Evolutionary conservation across 73 alveolate species (phyloP).

Genomic region (Urostyla sp.): DNA sequence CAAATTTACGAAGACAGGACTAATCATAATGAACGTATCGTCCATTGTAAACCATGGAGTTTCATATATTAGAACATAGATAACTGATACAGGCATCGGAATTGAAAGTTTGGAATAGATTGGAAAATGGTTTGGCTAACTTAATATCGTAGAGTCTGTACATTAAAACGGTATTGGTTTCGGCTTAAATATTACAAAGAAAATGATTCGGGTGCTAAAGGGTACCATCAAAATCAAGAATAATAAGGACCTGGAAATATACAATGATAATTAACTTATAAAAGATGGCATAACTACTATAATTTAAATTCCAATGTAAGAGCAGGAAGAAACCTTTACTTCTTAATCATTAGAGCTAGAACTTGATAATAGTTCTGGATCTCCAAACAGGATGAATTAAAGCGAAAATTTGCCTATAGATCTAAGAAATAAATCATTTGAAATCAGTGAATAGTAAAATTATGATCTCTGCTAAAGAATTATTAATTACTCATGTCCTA

Average conservation of each 20-base stretch:
- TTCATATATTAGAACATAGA: background rate
- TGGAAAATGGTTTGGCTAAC: conserved; percentile 29
- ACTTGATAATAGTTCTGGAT: background rate
- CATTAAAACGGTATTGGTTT: conserved; percentile 41
- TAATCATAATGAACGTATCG: conserved; percentile 10
- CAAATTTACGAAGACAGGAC: conserved; percentile 51
- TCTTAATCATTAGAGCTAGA: background rate
- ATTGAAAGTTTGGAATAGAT: background rate
- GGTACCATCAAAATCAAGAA: conserved; percentile 24
- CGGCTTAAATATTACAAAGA: conserved; percentile 45
- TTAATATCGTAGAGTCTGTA: conserved; percentile 11
- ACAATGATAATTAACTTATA: no score
- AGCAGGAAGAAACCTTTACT: no score
- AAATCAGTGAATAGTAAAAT: no score
- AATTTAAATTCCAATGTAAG: no score
- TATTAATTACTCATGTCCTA: no score
- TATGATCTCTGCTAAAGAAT: no score
- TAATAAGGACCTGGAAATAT: background rate
- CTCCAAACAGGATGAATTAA: background rate
- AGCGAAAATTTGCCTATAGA: background rate
- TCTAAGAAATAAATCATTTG: no score
- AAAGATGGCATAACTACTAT: no score
- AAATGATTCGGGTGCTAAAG: conserved; percentile 14
- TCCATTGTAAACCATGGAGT: background rate
- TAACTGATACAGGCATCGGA: conserved; percentile 39